Evolutionary conservation across 345 rosid genomes (phyloP).

Genomic region (Murraya koenigii): DNA sequence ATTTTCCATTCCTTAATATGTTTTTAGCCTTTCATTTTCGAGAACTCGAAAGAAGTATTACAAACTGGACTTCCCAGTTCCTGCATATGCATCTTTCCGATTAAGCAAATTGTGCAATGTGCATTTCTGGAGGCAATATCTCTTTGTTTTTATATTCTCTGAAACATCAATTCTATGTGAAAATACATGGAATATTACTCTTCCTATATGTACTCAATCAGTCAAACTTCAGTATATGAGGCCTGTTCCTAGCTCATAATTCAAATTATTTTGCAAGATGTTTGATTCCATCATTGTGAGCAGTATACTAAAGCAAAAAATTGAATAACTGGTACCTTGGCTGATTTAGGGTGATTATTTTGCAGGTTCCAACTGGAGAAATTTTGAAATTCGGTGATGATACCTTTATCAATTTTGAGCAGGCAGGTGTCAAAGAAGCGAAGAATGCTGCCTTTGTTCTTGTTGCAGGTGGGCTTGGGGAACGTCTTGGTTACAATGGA

Average conservation of each 20-base stretch:
- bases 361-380: slow-evolving; percentile 89
- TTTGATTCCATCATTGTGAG: neutral
- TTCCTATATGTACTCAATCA: neutral
- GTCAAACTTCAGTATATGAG: neutral
- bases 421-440: slow-evolving; percentile 75
- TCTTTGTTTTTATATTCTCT: neutral
- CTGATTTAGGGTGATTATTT: slow-evolving; percentile 3
- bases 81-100: neutral
- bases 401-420: slow-evolving; percentile 65
- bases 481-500: slow-evolving; percentile 97
- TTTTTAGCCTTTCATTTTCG: neutral
- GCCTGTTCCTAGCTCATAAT: neutral
- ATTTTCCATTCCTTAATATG: neutral
- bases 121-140: neutral
- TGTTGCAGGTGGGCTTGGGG: slow-evolving; percentile 99
- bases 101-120: neutral
- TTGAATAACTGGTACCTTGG: neutral
- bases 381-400: slow-evolving; percentile 61
- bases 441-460: slow-evolving; percentile 87
- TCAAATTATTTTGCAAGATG: slow-evolving; percentile 5
- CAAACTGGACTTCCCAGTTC: neutral
- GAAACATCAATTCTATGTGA: neutral
- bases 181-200: neutral
- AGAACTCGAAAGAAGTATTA: neutral
- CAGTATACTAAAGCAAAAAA: neutral